Percentiles rank a stretch among this genome's conserved stretches.
Conservation (phyloP, 2,329 filamentous ascomycete species). For the Chaetomiaceae sp. region DNA sequence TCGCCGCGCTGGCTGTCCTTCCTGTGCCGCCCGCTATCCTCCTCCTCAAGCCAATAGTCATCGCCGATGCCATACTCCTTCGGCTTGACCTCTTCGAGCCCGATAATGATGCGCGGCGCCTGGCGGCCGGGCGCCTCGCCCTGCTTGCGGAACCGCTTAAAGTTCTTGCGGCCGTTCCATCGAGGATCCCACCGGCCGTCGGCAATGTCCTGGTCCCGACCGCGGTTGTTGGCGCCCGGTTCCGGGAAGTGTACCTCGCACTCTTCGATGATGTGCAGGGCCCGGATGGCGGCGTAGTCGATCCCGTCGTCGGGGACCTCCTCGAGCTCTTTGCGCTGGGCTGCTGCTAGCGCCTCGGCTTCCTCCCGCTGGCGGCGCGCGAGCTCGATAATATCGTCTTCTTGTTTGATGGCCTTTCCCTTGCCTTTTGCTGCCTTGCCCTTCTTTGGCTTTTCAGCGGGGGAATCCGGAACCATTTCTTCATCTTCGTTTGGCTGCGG, state of each 20-base stretch:
- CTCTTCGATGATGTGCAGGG: slow-evolving; percentile 71
- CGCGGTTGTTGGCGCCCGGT: slow-evolving; percentile 20
- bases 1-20: slow-evolving; percentile 18
- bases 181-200: slow-evolving; percentile 71
- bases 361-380: slow-evolving; percentile 58
- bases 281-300: slow-evolving; percentile 67
- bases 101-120: slow-evolving; percentile 57
- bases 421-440: slow-evolving; percentile 34
- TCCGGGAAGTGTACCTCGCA: slow-evolving; percentile 55
- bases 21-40: slow-evolving; percentile 28
- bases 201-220: slow-evolving; percentile 48
- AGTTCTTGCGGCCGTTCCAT: slow-evolving; percentile 96
- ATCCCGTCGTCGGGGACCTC: slow-evolving; percentile 56
- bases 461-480: slow-evolving; percentile 18
- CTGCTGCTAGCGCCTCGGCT: slow-evolving; percentile 59
- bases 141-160: slow-evolving; percentile 75
- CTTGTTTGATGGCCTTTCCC: slow-evolving; percentile 50
- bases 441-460: slow-evolving; percentile 20
- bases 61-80: slow-evolving; percentile 72
- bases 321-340: slow-evolving; percentile 51
- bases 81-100: slow-evolving; percentile 64
- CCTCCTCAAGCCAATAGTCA: slow-evolving; percentile 67
- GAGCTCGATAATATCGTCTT: slow-evolving; percentile 62
- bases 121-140: slow-evolving; percentile 45
- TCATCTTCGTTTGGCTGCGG: slow-evolving; percentile 25